These are phyloP conservation scores for Fusarium circinatum DNA, from an alignment of 2,329 filamentous ascomycete genomes.

Conservation along the genomic window DNA sequence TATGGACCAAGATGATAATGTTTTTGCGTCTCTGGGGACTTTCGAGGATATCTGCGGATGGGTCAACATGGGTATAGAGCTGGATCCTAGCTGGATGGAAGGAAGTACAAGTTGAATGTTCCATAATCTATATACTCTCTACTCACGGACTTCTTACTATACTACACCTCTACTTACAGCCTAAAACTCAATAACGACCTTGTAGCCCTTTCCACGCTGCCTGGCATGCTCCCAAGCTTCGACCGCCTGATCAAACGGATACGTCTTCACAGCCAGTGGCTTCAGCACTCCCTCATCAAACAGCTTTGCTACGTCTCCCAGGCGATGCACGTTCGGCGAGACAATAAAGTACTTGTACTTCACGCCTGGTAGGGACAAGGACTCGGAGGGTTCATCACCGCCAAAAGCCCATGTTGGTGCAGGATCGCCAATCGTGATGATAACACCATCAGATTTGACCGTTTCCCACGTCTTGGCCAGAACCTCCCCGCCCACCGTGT, in stretches of 20 bases:
- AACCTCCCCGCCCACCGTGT: conserved; percentile 5
- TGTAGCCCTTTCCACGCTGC: conserved; percentile 2
- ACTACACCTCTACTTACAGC: fast-evolving
- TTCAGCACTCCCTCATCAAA: not conserved
- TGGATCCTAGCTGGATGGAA: not conserved
- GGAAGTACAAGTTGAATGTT: not conserved
- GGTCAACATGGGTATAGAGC: not conserved
- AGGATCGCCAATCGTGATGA: conserved; percentile 51
- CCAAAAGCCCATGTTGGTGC: conserved; percentile 48
- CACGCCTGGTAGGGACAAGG: conserved; percentile 28
- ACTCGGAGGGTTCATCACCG: conserved; percentile 27
- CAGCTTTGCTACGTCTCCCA: not conserved
- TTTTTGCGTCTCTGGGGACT: not conserved
- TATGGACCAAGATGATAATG: not conserved
- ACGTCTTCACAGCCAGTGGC: conserved; percentile 1
- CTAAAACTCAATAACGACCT: conserved; percentile 5
- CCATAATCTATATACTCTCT: too few relatives aligned
- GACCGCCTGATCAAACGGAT: not conserved
- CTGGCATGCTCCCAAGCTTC: conserved; percentile 12
- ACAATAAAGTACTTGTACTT: conserved; percentile 45
- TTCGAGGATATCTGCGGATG: conserved; percentile 24
- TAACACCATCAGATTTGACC: conserved; percentile 44
- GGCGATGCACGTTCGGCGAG: not conserved
- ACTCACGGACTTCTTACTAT: not conserved
- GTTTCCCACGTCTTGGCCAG: conserved; percentile 45